Base-by-base conservation (phyloP, 108 stramenopile species). In the Cylindrotheca fusiformis region DNA sequence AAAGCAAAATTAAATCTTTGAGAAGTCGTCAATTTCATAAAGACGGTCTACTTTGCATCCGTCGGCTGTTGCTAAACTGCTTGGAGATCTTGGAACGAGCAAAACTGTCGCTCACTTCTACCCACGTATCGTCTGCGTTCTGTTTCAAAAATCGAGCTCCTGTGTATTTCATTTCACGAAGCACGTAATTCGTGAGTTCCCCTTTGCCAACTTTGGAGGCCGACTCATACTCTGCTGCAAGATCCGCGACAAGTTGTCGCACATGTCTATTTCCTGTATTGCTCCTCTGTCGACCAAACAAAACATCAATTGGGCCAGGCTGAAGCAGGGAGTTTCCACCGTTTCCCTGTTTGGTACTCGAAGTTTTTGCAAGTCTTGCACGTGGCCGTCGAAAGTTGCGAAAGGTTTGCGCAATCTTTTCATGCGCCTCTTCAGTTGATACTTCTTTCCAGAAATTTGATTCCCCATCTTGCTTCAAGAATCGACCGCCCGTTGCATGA, bases 381-480 rank as follows among this genome's bases (percentile, higher is more conserved):
- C 36, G 36, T 14, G 14, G 14, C 10, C 36, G 36, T 41, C 14
- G 6, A 14, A 10, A 10, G 36, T 41, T 41, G 36, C 36, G 36
- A 41, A 41, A 41, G 10, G 14, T 41, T 41, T 41, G 36, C 6
- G 6, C 6, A 10, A 41, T 41, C 36, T 41, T 41, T 10, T 6
- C 6, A 10, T 14, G 36, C 14, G 36, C 36, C 14, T 41, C 36
- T 41, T 41, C 36, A 41, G 36, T 41, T 41, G 36, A 10, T 41
- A 41, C 10, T 14, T 41, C 36, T 6, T 10, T 41, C 36, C 36
- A 41, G 6, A 41, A n/a, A n/a, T n/a, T 41, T 14, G 36, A 14
- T 63, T 48, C 63, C 49, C 49, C 63, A 18, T 53, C 31, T 12
- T 52, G 65, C 0, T 18, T n/a, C 54, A 67, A 31, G 27, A 67